Conservation (phyloP, 441 rosid species). For the Brassica hybrid region DNA sequence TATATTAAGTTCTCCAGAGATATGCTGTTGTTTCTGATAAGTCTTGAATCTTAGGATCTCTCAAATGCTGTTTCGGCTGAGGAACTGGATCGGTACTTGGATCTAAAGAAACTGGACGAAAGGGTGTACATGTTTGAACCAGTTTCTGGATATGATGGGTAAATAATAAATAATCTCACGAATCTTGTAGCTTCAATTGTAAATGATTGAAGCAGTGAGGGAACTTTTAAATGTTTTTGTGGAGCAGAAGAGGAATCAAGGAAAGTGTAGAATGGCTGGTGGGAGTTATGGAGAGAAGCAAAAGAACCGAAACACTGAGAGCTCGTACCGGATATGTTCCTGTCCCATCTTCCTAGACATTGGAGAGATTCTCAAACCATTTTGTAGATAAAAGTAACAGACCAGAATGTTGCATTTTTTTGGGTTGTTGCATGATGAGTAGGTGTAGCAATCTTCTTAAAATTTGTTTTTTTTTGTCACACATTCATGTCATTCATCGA, state of each 20-base stretch:
- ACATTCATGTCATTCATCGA: neutral
- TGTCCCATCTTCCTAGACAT: constrained; percentile 44
- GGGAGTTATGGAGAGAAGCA: constrained; percentile 94
- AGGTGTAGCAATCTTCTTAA: neutral
- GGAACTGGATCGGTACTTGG: constrained; percentile 77
- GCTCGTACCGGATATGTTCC: constrained; percentile 63
- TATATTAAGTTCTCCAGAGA: neutral
- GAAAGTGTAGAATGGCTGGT: constrained; percentile 90
- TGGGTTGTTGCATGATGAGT: neutral
- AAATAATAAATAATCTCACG: constrained; percentile 41
- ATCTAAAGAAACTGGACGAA: constrained; percentile 92
- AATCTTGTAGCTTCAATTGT: neutral
- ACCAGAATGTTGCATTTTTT: constrained; percentile 29
- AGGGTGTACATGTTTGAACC: constrained; percentile 94
- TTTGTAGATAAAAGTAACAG: constrained; percentile 61
- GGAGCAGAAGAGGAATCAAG: constrained; percentile 83
- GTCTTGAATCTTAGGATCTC: constrained; percentile 93
- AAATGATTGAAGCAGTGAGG: neutral
- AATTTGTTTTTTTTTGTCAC: neutral
- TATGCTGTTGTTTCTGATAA: constrained; percentile 12
- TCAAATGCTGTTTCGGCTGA: constrained; percentile 85
- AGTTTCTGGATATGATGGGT: constrained; percentile 94
- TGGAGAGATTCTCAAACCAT: constrained; percentile 34
- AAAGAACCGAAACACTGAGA: constrained; percentile 88
- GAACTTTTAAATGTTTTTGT: neutral